These are phyloP conservation scores for Starmerella stellata DNA, from an alignment of 805 yeast species.

Conservation along the genomic window DNA sequence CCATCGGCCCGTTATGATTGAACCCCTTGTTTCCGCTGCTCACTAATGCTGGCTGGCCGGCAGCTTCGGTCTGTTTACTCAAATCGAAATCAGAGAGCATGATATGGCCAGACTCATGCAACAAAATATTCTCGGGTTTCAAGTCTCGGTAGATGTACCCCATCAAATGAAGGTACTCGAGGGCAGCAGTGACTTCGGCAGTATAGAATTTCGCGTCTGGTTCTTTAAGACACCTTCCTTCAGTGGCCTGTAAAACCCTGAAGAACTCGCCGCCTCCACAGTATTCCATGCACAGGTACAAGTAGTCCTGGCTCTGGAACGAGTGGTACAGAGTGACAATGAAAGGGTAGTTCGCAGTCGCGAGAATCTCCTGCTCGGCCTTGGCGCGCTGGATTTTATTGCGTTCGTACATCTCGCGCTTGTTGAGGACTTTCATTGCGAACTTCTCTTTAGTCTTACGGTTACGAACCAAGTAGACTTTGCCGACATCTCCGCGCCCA, in stretches of 20 bases:
- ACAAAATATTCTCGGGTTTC: conserved; percentile 85
- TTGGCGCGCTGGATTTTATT: conserved; percentile 86
- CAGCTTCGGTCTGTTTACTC: conserved; percentile 67
- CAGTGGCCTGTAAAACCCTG: conserved; percentile 82
- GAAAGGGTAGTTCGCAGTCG: conserved; percentile 91
- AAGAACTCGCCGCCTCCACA: conserved; percentile 99
- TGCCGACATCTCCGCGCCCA: conserved; percentile 97
- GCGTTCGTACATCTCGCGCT: conserved; percentile 85
- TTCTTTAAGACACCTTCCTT: conserved; percentile 68
- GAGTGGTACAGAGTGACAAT: conserved; percentile 92
- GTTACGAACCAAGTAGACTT: conserved; percentile 80
- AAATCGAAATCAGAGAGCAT: conserved; percentile 94
- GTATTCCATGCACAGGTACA: conserved; percentile 93
- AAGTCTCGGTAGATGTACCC: conserved; percentile 93
- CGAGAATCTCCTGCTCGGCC: conserved; percentile 91
- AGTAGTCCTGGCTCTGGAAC: conserved; percentile 79
- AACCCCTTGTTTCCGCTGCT: conserved; percentile 20
- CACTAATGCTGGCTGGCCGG: conserved; percentile 58
- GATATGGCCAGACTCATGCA: conserved; percentile 95
- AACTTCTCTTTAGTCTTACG: conserved; percentile 53
- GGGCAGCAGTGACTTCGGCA: conserved; percentile 90
- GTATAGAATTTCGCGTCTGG: conserved; percentile 86
- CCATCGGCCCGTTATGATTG: conserved; percentile 28
- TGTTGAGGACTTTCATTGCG: conserved; percentile 83
- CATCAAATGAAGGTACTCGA: conserved; percentile 88